A percentile compares a stretch with the other conserved stretches of the same genome.
Evolutionary conservation across 495 filamentous ascomycete genomes (phyloP).

Genomic region (Copromyces sp.): DNA sequence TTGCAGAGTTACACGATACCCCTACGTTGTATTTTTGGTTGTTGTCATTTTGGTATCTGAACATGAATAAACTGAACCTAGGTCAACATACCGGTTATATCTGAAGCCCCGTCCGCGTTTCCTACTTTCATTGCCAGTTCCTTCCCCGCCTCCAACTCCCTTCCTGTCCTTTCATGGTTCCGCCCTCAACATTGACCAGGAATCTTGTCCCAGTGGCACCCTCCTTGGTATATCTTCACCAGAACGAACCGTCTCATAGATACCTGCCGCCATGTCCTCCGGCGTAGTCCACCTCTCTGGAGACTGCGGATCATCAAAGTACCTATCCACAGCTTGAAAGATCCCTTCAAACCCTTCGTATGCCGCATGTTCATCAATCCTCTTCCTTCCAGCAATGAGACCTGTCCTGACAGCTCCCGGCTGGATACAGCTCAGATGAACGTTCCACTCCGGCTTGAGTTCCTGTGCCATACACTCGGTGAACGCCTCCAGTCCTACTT

Average conservation of each 20-base stretch:
- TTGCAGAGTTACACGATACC: background rate
- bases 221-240: conserved; percentile 32
- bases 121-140: conserved; percentile 27
- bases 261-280: conserved; percentile 24
- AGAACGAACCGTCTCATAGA: conserved; percentile 27
- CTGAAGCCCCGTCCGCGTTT: background rate
- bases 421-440: conserved; percentile 39
- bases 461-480: conserved; percentile 44
- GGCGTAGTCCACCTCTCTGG: conserved; percentile 27
- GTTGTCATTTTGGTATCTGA: background rate
- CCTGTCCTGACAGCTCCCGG: conserved; percentile 42
- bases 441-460: conserved; percentile 40
- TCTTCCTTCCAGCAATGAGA: conserved; percentile 22
- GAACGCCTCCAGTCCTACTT: conserved; percentile 48
- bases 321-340: conserved; percentile 23
- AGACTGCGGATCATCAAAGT: conserved; percentile 22
- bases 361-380: conserved; percentile 23
- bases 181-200: conserved; percentile 28
- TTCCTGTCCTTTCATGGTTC: conserved; percentile 25
- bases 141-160: conserved; percentile 26
- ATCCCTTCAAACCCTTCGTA: conserved; percentile 29
- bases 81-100: background rate
- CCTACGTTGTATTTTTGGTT: background rate
- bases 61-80: background rate
- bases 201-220: conserved; percentile 33